Evolutionary conservation across 148 eudicot species (phyloP).

Genomic region (Rhododendron henanense): DNA sequence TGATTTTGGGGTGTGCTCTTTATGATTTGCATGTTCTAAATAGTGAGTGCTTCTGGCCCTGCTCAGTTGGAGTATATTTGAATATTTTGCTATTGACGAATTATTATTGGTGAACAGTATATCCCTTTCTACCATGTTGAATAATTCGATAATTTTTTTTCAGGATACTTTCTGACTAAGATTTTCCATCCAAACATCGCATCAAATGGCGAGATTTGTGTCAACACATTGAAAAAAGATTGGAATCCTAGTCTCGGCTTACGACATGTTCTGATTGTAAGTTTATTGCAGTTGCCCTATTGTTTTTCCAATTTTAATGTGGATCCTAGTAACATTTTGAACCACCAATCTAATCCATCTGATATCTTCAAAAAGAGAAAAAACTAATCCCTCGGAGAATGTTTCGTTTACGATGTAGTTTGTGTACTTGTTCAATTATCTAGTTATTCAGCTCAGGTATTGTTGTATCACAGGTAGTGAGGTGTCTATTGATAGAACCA

Average conservation of each 20-base stretch:
- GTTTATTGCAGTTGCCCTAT: not conserved
- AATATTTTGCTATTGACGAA: not conserved
- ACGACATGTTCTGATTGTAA: constrained; percentile 82
- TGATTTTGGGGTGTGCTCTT: not conserved
- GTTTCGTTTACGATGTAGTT: not conserved
- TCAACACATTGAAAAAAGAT: constrained; percentile 87
- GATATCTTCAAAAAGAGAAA: not conserved
- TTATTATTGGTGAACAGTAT: not conserved
- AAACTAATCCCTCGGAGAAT: not conserved
- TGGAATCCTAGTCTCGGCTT: constrained; percentile 93
- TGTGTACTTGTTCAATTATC: not conserved
- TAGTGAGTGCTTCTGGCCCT: not conserved
- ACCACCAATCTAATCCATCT: not conserved
- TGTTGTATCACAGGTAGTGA: constrained; percentile 56
- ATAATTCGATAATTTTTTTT: not conserved
- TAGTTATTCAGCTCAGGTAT: not conserved
- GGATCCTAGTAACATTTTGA: not conserved
- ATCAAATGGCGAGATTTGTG: constrained; percentile 87
- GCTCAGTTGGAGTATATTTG: not conserved
- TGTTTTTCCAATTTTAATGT: not conserved
- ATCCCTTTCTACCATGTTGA: not conserved
- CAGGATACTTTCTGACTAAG: constrained; percentile 93
- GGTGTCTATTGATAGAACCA: constrained; percentile 93
- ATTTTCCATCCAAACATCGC: constrained; percentile 93
- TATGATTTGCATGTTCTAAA: not conserved